A percentile compares a stretch with the other conserved stretches of the same genome.
Evolutionary conservation across 768 basidiomycete genomes (phyloP).

Genomic region (Candolleomyces eurysporus): DNA sequence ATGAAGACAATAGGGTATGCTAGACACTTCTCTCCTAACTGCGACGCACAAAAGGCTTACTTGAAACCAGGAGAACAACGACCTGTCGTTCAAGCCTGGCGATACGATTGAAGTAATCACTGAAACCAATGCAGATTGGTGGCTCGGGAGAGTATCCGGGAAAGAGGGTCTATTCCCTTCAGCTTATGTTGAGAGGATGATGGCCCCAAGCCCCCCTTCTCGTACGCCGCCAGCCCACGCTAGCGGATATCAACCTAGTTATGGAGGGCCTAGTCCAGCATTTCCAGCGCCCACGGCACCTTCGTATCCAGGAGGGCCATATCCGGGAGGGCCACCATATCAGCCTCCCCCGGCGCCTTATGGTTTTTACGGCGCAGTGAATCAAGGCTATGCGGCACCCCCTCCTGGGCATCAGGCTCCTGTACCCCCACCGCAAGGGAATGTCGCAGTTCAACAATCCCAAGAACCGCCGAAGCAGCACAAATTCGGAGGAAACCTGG

Average conservation of each 20-base stretch:
- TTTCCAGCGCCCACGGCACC: slow-evolving; percentile 9
- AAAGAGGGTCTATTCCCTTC: slow-evolving; percentile 74
- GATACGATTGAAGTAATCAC: slow-evolving; percentile 72
- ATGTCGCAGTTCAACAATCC: not conserved
- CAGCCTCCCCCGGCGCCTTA: not conserved
- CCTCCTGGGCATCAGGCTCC: not conserved
- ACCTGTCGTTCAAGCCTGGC: slow-evolving; percentile 70
- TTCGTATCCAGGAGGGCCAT: slow-evolving; percentile 6
- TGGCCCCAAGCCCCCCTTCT: slow-evolving; percentile 6
- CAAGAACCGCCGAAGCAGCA: slow-evolving; percentile 43
- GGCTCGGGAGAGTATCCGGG: slow-evolving; percentile 68
- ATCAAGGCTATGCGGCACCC: slow-evolving; percentile 11
- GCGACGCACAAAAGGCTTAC: slow-evolving; percentile 1
- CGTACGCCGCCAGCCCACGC: not conserved
- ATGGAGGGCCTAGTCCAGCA: no score
- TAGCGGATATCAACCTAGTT: no score
- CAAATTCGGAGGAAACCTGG: slow-evolving; percentile 46
- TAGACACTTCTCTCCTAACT: not conserved
- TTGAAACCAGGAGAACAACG: slow-evolving; percentile 56
- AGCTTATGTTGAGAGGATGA: slow-evolving; percentile 60
- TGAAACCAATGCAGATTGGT: slow-evolving; percentile 83
- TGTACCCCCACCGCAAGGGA: no score
- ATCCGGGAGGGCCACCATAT: slow-evolving; percentile 2
- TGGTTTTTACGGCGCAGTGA: slow-evolving; percentile 2
- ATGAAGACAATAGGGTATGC: slow-evolving; percentile 52